Base-by-base conservation (phyloP, 306 rosid genomes). In the Gastrolobium villosum region DNA sequence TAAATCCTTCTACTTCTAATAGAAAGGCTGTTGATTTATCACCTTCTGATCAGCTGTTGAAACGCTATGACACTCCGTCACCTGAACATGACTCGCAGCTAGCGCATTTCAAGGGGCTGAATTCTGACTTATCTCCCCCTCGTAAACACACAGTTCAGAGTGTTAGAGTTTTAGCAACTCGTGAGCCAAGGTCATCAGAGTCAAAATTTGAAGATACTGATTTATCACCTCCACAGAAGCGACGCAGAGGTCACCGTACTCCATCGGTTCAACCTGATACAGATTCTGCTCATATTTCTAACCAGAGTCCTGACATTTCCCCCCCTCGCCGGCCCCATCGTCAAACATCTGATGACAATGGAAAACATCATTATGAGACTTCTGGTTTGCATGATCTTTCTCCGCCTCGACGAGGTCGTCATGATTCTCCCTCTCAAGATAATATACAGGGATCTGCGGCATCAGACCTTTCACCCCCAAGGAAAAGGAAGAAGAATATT, bases 391-490 rank as follows among this genome's bases (percentile, higher is more conserved):
- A 70, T 50, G 96, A 91, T 62, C 61, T 84, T 37, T 91, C 91
- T 79, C 87, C 88, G 6, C 89, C 90, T 35, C 87, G 82, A 53
- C 77, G 76, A 41, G 76, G 70, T 76, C 64, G 57, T 76, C 84
- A 50, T 64, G 86, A 70, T 56, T 84, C 89, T 63, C 77, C 79
- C 36, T 43, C 66, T 32, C 83, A 54, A 14, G 90, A 75, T 65
- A 78, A 70, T 63, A 70, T 77, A 40, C 85, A 66, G 77, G 59
- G 48, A 65, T 80, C 83, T 3, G 63, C 39, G 32, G 84, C 65
- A 7, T 65, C 64, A 6, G 93, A 93, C 87, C 87, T 91, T 83
- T 90, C 93, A 26, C 93, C 92, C 31, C 90, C 89, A 8, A 93
- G 95, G 84, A 91, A 82, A 78, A 82, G 83, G 10, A 82, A 66